A percentile compares a stretch with the other conserved stretches of the same genome.
phyloP scores from a whole-genome alignment of 208 protist genomes.

The Wallacemonas sp. region DNA sequence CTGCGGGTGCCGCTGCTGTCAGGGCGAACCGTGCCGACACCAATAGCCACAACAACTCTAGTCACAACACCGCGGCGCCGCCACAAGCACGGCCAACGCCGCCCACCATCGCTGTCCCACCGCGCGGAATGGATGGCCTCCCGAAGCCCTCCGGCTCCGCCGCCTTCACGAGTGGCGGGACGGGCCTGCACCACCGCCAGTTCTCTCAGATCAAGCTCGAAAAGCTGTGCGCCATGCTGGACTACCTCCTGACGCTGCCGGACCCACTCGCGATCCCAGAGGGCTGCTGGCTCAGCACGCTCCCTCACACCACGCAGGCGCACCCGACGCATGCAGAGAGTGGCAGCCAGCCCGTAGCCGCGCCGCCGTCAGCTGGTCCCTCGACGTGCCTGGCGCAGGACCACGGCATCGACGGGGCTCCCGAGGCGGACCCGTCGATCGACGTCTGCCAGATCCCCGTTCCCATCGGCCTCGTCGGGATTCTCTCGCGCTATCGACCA shows the following conservation, averaged over 20 bases:
- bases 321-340: neutral
- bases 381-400: neutral
- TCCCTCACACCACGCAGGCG: neutral
- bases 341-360: too few species aligned
- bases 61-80: too few species aligned
- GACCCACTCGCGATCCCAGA: slow-evolving; percentile 42
- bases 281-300: slow-evolving; percentile 26
- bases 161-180: slow-evolving; percentile 13
- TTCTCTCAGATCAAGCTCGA: slow-evolving; percentile 51
- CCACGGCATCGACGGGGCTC: neutral
- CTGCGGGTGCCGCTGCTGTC: neutral
- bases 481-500: slow-evolving; percentile 55
- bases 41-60: too few species aligned
- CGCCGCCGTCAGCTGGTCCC: too few species aligned
- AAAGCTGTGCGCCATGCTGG: slow-evolving; percentile 46
- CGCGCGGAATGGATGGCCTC: too few species aligned
- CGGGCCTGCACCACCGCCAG: slow-evolving; percentile 3
- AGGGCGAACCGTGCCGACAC: too few species aligned
- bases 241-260: slow-evolving; percentile 44
- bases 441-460: slow-evolving; percentile 47
- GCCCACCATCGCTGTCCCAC: too few species aligned
- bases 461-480: slow-evolving; percentile 52
- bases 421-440: slow-evolving; percentile 14
- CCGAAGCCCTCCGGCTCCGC: too few species aligned
- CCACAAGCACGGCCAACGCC: too few species aligned